These are phyloP conservation scores for Litsea cubeba DNA, from an alignment of 164 flowering plant genomes.

Conservation along the genomic window DNA sequence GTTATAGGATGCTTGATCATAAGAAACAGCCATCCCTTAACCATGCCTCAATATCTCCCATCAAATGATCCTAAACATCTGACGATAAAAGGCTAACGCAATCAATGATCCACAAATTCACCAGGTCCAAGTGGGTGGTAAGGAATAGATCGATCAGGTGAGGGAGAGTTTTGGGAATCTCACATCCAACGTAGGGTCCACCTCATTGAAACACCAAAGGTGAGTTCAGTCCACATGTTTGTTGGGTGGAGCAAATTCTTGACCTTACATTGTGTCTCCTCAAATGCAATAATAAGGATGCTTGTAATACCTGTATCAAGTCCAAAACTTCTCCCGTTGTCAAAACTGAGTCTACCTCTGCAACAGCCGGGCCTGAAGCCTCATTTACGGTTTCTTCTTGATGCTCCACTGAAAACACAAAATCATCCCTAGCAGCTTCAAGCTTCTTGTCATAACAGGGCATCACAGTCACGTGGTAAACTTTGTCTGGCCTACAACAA, in stretches of 20 bases:
- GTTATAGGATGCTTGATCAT: too few species aligned
- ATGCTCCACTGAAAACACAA: conserved; percentile 50
- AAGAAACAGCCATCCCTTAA: too few species aligned
- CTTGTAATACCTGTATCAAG: conserved; percentile 62
- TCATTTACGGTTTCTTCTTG: conserved; percentile 26
- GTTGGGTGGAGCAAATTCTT: background rate
- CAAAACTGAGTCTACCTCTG: conserved; percentile 95
- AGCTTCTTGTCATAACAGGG: conserved; percentile 99
- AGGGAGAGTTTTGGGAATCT: background rate
- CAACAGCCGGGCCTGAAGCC: conserved; percentile 23
- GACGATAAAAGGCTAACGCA: background rate
- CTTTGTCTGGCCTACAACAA: conserved; percentile 62
- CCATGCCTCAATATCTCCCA: too few species aligned
- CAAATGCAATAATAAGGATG: background rate
- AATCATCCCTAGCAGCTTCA: conserved; percentile 95
- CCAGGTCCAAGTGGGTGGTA: background rate
- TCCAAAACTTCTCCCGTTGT: conserved; percentile 95
- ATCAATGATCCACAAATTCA: background rate
- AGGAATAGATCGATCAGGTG: background rate
- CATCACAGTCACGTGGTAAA: conserved; percentile 95
- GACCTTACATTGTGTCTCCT: background rate
- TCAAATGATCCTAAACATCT: too few species aligned
- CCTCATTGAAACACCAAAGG: background rate
- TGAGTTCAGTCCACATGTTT: background rate
- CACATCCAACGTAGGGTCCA: background rate